Base-by-base conservation (phyloP, 768 basidiomycete species). In the Collybiopsis confluens region DNA sequence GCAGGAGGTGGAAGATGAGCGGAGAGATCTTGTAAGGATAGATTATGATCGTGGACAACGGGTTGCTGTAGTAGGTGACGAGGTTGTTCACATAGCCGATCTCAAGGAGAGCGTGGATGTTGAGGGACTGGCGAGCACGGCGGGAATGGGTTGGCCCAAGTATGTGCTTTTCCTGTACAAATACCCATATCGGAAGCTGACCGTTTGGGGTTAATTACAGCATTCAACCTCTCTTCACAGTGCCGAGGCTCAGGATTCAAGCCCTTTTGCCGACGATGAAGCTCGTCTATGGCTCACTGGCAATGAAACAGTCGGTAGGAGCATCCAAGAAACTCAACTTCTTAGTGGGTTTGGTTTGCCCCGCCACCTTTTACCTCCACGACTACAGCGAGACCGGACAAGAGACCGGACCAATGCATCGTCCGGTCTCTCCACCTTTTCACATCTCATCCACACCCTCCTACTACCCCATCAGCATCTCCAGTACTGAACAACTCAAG, bases 61-160 rank as follows among this genome's bases (percentile, higher is more conserved):
- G 20, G 13, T 33, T 33, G 5, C 30, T 36, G 21, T 4, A 23
- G 23, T 23, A n/a, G 20, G 13, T 37, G 47, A 48, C 20, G 13
- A 20, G 8, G 27, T 8, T 9, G 20, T 21, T 20, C 43, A n/a
- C n/a, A 16, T 45, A 20, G 35, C 33, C 16, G 10, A 21, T 5
- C 16, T 23, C 13, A 15, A 24, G 6, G 37, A 24, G 21, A 21
- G 15, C 8, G 35, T 48, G 35, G 47, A 24, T 13, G 5, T 37
- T 8, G 13, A 16, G 21, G 33, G 26, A 10, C 21, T 48, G 30
- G 24, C 24, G 35, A 48, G 47, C 24, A 48, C 47, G 3, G 33
- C 35, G n/a, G 21, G 26, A 26, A 48, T 48, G 47, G 47, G 47
- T 15, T 48, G 47, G 47, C 30, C 35, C 47, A 48, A 35, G 47